Base-by-base conservation (phyloP, 495 filamentous ascomycete species). In the Xylaria venustula region DNA sequence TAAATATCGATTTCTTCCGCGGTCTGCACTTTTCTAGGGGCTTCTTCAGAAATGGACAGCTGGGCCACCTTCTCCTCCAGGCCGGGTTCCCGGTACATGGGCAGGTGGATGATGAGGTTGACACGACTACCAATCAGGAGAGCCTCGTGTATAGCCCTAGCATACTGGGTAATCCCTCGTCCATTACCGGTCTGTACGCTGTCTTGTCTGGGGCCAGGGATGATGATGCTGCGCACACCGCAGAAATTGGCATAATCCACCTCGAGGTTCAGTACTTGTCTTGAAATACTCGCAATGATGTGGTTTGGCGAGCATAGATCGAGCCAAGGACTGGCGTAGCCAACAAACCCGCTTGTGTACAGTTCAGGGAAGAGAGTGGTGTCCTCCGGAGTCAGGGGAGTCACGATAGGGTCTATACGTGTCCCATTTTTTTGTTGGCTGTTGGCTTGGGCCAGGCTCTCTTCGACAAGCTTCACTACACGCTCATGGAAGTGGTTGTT, bases 191-290 rank as follows among this genome's bases (percentile, higher is more conserved):
- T 68, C 15, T 69, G 62, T 54, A 62, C 64, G 9, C 64, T 68
- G 46, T 70, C 83, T 71, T 63, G 81, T 69, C 68, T 86, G 1
- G 93, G 94, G 4, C 91, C 90, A 2, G 86, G 87, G 30, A 98
- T 77, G 54, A 97, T 77, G 40, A 99, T 81, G 71, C 89, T 95
- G 20, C 85, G 85, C 61, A 92, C 81, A 15, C 94, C 94, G 70
- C 91, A 96, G 76, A 97, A 99, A 50, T 90, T 91, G 36, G 94
- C 95, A 73, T 97, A 99, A 20, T 90, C 87, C 17, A 98, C 83
- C 66, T 99, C 94, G 53, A 94, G 77, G 71, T 91, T 91, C 48
- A 99, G 75, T 2, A 97, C 90, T 70, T 97, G 92, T 28, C 89
- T 85, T 12, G 92, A 96, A 55, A 97, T 77, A 69, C 90, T 87